A percentile compares a stretch with the other conserved stretches of the same genome.
Conservation (phyloP, 192 early-diverging fungal genomes). For the Mortierella antarctica region DNA sequence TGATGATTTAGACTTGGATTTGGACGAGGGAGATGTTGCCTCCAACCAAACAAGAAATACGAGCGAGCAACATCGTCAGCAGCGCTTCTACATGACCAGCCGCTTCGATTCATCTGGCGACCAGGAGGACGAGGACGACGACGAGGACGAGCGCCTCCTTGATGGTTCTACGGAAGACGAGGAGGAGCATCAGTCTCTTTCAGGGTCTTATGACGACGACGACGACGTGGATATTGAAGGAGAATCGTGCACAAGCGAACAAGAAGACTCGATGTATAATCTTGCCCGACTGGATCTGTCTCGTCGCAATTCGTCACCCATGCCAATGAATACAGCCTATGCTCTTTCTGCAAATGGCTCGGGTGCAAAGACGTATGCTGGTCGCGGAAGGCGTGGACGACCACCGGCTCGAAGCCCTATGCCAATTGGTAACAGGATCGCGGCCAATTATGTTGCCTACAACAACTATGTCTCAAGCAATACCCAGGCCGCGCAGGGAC, state of each 20-base stretch:
- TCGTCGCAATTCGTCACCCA: conserved; percentile 45
- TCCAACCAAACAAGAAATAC: conserved; percentile 2
- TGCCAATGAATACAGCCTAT: conserved; percentile 40
- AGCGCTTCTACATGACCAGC: conserved; percentile 17
- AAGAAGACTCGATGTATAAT: conserved; percentile 49
- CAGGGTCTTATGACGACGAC: conserved; percentile 38
- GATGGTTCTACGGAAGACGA: conserved; percentile 52
- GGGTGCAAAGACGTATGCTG: conserved; percentile 5
- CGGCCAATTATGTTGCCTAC: conserved; percentile 53
- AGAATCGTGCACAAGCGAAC: conserved; percentile 43
- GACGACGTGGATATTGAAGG: conserved; percentile 48
- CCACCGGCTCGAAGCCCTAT: conserved; percentile 41
- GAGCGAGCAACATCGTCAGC: conserved; percentile 9
- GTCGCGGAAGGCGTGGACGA: conserved; percentile 27
- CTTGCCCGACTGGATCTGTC: conserved; percentile 46
- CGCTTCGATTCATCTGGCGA: conserved; percentile 26
- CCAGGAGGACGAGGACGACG: conserved; percentile 41
- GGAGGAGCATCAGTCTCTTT: conserved; percentile 45
- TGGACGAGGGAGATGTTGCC: conserved; percentile 13
- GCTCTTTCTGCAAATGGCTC: conserved; percentile 11
- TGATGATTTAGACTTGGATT: conserved; percentile 26
- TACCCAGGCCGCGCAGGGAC: conserved; percentile 45
- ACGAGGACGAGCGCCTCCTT: conserved; percentile 26
- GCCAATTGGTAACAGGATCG: conserved; percentile 41
- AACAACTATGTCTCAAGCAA: conserved; percentile 55